phyloP scores from a whole-genome alignment of 805 yeast genomes.

The Ascoidea asiatica region DNA sequence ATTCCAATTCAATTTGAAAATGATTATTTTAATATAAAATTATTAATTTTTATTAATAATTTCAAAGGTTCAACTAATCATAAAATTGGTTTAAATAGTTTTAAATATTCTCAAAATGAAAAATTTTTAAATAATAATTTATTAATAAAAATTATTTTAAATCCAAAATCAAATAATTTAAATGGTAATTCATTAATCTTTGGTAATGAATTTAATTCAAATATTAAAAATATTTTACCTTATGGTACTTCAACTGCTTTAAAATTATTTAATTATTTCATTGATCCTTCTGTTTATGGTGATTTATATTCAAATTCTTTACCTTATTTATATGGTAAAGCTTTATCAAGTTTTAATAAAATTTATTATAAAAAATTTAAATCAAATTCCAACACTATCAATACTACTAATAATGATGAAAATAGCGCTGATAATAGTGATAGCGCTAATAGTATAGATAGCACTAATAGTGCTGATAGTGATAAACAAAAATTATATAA shows the following conservation, averaged over 20 bases:
- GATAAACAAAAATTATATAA: too few species aligned
- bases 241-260: slow-evolving; percentile 38
- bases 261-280: slow-evolving; percentile 37
- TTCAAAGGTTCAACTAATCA: slow-evolving; percentile 31
- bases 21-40: slow-evolving; percentile 23
- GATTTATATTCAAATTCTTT: slow-evolving; percentile 42
- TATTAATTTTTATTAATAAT: slow-evolving; percentile 29
- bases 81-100: slow-evolving; percentile 19
- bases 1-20: slow-evolving; percentile 23
- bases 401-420: too few species aligned
- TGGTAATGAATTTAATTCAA: too few species aligned
- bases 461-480: too few species aligned
- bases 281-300: slow-evolving; percentile 50
- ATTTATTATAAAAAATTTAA: too few species aligned
- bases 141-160: slow-evolving; percentile 26
- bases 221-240: slow-evolving; percentile 44
- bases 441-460: too few species aligned
- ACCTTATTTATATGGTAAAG: slow-evolving; percentile 53
- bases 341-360: slow-evolving; percentile 42
- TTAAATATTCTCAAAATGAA: too few species aligned
- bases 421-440: too few species aligned
- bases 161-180: slow-evolving; percentile 25
- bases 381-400: too few species aligned
- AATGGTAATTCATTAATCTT: slow-evolving; percentile 34
- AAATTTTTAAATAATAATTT: slow-evolving; percentile 15